Evolutionary conservation across 2,329 filamentous ascomycete species (phyloP).

Genomic region (Parafenestella ontariensis): DNA sequence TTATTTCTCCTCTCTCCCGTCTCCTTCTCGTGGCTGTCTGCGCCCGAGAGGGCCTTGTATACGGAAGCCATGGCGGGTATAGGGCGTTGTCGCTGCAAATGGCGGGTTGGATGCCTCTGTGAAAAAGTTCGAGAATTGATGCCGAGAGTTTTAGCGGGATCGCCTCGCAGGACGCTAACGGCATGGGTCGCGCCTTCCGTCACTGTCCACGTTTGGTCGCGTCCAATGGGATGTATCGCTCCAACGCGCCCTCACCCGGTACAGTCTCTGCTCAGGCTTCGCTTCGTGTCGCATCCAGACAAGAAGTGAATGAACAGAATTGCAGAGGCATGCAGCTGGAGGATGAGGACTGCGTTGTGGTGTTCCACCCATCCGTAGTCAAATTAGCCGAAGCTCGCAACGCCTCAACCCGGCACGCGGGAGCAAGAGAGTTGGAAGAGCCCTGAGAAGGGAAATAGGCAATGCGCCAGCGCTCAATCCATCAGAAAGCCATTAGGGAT

Average conservation of each 20-base stretch:
- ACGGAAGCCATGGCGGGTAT: constrained; percentile 59
- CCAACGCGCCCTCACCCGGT: constrained; percentile 15
- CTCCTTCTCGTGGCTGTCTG: constrained; percentile 46
- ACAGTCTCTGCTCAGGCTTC: constrained; percentile 10
- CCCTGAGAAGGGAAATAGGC: constrained; percentile 10
- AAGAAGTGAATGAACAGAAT: background rate
- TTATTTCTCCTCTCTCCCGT: constrained; percentile 51
- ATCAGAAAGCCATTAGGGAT: background rate
- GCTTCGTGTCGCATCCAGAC: constrained; percentile 4
- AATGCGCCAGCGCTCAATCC: constrained; percentile 4
- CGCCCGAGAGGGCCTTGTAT: constrained; percentile 62
- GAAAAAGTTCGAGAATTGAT: constrained; percentile 37
- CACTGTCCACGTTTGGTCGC: constrained; percentile 20
- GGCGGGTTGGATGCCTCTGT: constrained; percentile 13
- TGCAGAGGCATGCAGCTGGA: background rate
- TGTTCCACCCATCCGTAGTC: constrained; percentile 9
- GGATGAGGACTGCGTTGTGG: background rate
- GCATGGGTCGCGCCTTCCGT: constrained; percentile 33
- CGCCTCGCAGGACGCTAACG: constrained; percentile 14
- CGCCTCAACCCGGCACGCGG: constrained; percentile 23
- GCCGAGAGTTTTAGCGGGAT: constrained; percentile 31
- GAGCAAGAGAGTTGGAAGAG: constrained; percentile 12
- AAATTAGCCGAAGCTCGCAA: constrained; percentile 23
- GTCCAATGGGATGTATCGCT: constrained; percentile 25
- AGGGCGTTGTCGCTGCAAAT: constrained; percentile 18